Percentiles rank a stretch among this genome's conserved stretches.
Evolutionary conservation across 768 basidiomycete species (phyloP).

Genomic region (Russula sp.): DNA sequence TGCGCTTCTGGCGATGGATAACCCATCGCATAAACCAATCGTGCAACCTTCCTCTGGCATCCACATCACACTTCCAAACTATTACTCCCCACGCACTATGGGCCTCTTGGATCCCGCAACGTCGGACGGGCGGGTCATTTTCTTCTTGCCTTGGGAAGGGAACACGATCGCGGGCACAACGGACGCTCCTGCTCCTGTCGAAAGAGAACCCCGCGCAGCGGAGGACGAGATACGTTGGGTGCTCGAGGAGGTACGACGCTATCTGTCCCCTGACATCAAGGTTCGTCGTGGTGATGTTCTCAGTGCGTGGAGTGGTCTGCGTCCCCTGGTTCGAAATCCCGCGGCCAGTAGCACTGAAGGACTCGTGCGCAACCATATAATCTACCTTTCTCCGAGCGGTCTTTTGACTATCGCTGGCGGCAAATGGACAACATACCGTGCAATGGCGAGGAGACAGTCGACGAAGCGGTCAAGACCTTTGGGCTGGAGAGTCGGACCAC

Average conservation of each 20-base stretch:
- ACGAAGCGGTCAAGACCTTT: slow-evolving; percentile 80
- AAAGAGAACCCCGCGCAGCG: slow-evolving; percentile 69
- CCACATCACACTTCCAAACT: slow-evolving; percentile 95
- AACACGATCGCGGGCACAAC: slow-evolving; percentile 98
- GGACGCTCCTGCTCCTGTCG: slow-evolving; percentile 73
- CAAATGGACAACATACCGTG: slow-evolving; percentile 98
- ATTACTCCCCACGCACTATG: slow-evolving; percentile 94
- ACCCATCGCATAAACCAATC: slow-evolving; percentile 74
- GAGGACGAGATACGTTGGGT: slow-evolving; percentile 99
- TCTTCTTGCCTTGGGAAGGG: slow-evolving; percentile 99
- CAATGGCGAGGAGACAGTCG: slow-evolving; percentile 95
- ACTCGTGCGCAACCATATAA: slow-evolving; percentile 91
- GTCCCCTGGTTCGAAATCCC: slow-evolving; percentile 87
- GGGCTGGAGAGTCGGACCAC: slow-evolving; percentile 52
- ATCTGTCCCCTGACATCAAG: slow-evolving; percentile 88
- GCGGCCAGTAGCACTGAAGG: slow-evolving; percentile 73
- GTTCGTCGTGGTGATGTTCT: slow-evolving; percentile 93
- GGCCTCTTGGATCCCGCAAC: slow-evolving; percentile 94
- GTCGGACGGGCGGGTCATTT: slow-evolving; percentile 95
- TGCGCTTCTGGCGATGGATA: slow-evolving; percentile 75
- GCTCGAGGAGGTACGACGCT: slow-evolving; percentile 85
- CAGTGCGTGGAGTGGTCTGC: slow-evolving; percentile 89
- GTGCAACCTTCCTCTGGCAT: slow-evolving; percentile 91
- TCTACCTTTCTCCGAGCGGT: slow-evolving; percentile 75
- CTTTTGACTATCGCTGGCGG: slow-evolving; percentile 94